Conservation (phyloP, 176 grass and related monocot species). For the Saccharum officinarum region DNA sequence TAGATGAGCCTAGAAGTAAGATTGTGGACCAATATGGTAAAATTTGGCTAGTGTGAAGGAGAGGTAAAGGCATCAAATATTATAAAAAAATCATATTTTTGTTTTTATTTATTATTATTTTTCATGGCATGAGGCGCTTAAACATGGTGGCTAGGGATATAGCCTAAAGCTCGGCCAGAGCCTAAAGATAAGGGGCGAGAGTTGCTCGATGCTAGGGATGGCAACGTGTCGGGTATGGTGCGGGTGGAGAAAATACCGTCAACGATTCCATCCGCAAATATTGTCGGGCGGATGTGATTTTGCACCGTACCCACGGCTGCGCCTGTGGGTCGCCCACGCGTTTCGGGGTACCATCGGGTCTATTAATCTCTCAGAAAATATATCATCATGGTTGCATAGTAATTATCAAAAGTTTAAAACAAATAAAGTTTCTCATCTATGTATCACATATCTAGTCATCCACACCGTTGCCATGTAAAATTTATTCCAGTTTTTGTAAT, state of each 20-base stretch:
- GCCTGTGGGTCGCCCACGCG: fast-evolving
- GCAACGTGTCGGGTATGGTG: too few species aligned
- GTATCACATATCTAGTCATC: too few species aligned
- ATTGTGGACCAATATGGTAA: not conserved
- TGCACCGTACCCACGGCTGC: fast-evolving
- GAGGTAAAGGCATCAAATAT: not conserved
- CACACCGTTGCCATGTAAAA: too few species aligned
- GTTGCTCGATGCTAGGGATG: not conserved
- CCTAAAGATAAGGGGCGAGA: not conserved
- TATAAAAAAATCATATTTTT: not conserved
- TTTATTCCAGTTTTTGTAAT: too few species aligned
- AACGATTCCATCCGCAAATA: not conserved
- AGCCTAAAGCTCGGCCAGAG: too few species aligned
- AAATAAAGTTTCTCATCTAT: too few species aligned
- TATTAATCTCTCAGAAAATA: not conserved
- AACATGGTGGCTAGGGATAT: not conserved
- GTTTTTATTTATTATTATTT: not conserved
- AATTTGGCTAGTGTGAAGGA: not conserved
- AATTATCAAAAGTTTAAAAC: too few species aligned
- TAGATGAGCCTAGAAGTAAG: too few species aligned
- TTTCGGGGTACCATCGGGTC: not conserved
- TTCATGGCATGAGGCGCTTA: fast-evolving
- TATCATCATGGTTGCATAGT: not conserved
- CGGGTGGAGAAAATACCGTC: not conserved
- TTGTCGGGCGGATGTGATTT: not conserved